Base-by-base conservation (phyloP, 202 grass and related monocot species). In the Brachypodium distachyon region DNA sequence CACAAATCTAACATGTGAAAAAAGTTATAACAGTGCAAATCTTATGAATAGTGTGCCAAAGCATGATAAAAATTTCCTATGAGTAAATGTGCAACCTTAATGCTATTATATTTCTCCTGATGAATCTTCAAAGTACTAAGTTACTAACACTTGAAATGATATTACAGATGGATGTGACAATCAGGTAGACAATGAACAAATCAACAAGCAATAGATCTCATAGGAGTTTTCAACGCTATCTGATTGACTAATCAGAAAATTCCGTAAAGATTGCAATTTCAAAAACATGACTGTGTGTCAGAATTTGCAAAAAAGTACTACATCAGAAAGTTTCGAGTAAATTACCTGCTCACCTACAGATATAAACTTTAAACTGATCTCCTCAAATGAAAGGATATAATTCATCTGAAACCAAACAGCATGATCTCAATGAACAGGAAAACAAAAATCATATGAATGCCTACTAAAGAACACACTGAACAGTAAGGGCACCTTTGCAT, bases 291-390 rank as follows among this genome's bases (percentile, higher is more conserved):
- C n/a, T n/a, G n/a, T n/a, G n/a, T n/a, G n/a, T n/a, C n/a, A n/a
- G n/a, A n/a, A n/a, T n/a, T 38, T 67, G 36, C 17, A 29, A 78
- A 29, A 33, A 61, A 73, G 70, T 23, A 69, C 13, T 58, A 7
- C 27, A 74, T 75, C 33, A 39, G 56, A 82, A 78, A 67, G 47
- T 61, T 67, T 22, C 37, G 14, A 81, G 31, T 62, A 61, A 71
- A 72, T 86, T 95, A 98, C 95, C 89, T 94, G 92, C 84, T 94
- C 95, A 75, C 85, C 85, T 54, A 82, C 68, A 61, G 87, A 84
- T 82, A 98, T 92, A 88, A 98, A 95, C 73, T 95, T 94, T 63
- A 98, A 82, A 83, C 87, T 95, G 85, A 98, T 95, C 80, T 95
- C 91, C 73, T 98, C 95, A 87, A 98, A 98, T 18, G 91, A 98